Conservation (phyloP, 768 basidiomycete genomes). For the Termitomyces sp. region DNA sequence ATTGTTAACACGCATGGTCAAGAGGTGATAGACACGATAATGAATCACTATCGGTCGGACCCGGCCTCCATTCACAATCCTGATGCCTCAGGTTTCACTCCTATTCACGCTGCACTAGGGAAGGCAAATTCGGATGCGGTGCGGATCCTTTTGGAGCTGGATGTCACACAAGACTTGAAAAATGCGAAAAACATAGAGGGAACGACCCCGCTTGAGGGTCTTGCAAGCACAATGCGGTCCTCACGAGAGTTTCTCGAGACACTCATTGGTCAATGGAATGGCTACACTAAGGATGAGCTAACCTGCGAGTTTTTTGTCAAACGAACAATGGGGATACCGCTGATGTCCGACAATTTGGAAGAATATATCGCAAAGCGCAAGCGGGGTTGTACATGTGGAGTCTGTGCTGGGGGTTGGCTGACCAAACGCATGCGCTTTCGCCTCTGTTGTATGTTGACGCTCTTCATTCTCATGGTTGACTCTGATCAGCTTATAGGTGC, state of each 20-base stretch:
- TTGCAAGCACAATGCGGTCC: background rate
- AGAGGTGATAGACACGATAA: background rate
- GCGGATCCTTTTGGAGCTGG: background rate
- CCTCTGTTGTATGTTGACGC: no score
- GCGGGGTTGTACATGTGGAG: conserved; percentile 14
- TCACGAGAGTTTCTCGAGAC: background rate
- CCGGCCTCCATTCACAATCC: background rate
- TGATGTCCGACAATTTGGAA: no score
- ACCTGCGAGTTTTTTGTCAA: no score
- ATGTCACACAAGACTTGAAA: background rate
- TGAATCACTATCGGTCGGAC: background rate
- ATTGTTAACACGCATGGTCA: background rate
- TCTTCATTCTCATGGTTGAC: no score
- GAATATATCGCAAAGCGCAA: conserved; percentile 14
- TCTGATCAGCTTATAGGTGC: no score
- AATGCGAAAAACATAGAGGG: background rate
- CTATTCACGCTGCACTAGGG: background rate
- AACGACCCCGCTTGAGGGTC: conserved; percentile 1
- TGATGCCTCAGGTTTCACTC: background rate
- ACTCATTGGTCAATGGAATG: background rate
- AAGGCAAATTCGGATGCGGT: background rate
- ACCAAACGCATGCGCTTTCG: conserved; percentile 13
- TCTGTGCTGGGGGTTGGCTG: conserved; percentile 17
- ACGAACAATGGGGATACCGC: no score
- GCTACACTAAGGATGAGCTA: background rate